Conservation (phyloP, 1,284 basidiomycete species). For the Trametes hirsuta region DNA sequence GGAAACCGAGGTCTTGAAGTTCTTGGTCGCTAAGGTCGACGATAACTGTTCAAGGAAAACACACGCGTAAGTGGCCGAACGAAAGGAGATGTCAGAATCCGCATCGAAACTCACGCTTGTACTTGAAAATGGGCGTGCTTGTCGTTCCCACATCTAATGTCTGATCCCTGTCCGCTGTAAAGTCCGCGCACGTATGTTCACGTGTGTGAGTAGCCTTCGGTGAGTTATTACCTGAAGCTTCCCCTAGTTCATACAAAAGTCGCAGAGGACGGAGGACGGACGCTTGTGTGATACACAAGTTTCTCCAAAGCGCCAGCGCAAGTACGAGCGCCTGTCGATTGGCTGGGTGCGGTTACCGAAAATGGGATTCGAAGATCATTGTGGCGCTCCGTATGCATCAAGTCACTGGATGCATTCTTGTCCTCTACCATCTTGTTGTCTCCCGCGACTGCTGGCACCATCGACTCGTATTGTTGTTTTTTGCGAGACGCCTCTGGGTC, state of each 20-base stretch:
- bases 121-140: background rate
- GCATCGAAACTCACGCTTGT: background rate
- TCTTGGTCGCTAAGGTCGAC: constrained; percentile 9
- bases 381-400: background rate
- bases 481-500: background rate
- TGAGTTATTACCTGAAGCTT: too few species aligned
- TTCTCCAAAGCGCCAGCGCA: too few species aligned
- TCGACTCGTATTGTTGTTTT: constrained; percentile 2
- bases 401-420: background rate
- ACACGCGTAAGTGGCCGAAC: too few species aligned
- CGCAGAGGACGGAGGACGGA: too few species aligned
- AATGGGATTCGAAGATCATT: background rate
- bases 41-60: constrained; percentile 2
- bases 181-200: too few species aligned
- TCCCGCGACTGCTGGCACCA: background rate
- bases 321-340: background rate
- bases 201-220: too few species aligned
- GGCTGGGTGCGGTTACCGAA: background rate
- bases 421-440: constrained; percentile 2
- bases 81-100: too few species aligned
- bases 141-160: background rate
- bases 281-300: too few species aligned
- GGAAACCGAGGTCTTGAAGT: constrained; percentile 11
- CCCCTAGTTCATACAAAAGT: too few species aligned
- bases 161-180: too few species aligned